phyloP scores from a whole-genome alignment of 306 rosid species.

The Corylus avellana region DNA sequence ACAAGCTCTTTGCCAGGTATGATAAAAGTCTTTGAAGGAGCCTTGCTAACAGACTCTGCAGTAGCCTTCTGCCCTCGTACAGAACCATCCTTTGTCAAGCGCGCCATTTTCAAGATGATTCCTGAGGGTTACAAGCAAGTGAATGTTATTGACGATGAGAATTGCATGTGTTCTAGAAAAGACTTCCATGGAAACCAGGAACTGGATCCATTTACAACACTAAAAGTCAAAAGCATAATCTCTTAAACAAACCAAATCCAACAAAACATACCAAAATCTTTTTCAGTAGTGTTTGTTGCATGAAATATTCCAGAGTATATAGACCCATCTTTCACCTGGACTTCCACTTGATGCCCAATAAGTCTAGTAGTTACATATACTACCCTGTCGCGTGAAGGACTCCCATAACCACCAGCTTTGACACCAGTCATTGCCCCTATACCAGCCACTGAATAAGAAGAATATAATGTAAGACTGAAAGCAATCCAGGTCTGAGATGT shows the following conservation, averaged over 20 bases:
- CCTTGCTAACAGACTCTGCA: slow-evolving; percentile 60
- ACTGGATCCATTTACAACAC: slow-evolving; percentile 21
- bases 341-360: slow-evolving; percentile 94
- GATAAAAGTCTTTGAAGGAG: slow-evolving; percentile 64
- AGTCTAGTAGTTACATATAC: slow-evolving; percentile 67
- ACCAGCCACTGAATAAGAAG: slow-evolving; percentile 28
- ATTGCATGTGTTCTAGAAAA: slow-evolving; percentile 17
- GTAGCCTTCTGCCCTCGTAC: slow-evolving; percentile 62
- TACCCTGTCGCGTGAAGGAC: slow-evolving; percentile 75
- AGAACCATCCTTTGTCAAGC: slow-evolving; percentile 72
- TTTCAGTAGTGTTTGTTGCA: slow-evolving; percentile 64
- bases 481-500: slow-evolving; percentile 11
- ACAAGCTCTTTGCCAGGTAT: slow-evolving; percentile 83
- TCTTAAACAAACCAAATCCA: slow-evolving; percentile 22
- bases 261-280: slow-evolving; percentile 77
- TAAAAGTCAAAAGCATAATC: slow-evolving; percentile 1
- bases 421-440: slow-evolving; percentile 53
- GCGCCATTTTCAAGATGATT: slow-evolving; percentile 80
- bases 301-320: slow-evolving; percentile 90
- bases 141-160: slow-evolving; percentile 17
- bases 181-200: slow-evolving; percentile 20
- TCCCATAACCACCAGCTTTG: slow-evolving; percentile 56
- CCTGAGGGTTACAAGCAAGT: slow-evolving; percentile 50
- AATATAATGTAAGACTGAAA: slow-evolving; percentile 24
- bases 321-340: slow-evolving; percentile 88